phyloP scores from a whole-genome alignment of 2,329 filamentous ascomycete genomes.

The Metarhizium album region DNA sequence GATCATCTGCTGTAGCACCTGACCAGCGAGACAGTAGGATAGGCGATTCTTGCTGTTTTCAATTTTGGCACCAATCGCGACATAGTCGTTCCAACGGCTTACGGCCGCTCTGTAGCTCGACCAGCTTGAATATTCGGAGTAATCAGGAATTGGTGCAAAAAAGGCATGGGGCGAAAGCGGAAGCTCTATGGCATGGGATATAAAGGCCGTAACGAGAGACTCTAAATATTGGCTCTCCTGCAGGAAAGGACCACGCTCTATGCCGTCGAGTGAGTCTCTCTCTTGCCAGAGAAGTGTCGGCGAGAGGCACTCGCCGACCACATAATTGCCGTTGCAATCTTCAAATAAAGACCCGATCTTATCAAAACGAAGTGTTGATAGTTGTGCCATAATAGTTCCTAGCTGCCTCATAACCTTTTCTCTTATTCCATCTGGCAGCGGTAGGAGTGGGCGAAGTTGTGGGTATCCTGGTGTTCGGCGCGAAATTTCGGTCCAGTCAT shows the following conservation, averaged over 20 bases:
- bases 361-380: slow-evolving; percentile 11
- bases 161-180: slow-evolving; percentile 15
- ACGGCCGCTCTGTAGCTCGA: slow-evolving; percentile 9
- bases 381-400: slow-evolving; percentile 8
- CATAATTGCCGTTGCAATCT: slow-evolving; percentile 7
- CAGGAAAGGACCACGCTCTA: slow-evolving; percentile 17
- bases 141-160: slow-evolving; percentile 18
- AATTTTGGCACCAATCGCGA: slow-evolving; percentile 13
- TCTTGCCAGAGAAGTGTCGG: slow-evolving; percentile 13
- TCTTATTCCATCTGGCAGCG: slow-evolving; percentile 3
- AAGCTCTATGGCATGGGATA: slow-evolving; percentile 15
- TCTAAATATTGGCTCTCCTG: slow-evolving; percentile 15
- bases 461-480: slow-evolving; percentile 9
- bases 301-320: slow-evolving; percentile 14
- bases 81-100: slow-evolving; percentile 9
- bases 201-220: slow-evolving; percentile 15
- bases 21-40: slow-evolving; percentile 12
- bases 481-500: slow-evolving; percentile 11
- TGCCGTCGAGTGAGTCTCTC: slow-evolving; percentile 11
- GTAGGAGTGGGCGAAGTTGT: slow-evolving; percentile 7
- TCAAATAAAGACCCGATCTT: slow-evolving; percentile 16
- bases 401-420: slow-evolving; percentile 13
- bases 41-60: slow-evolving; percentile 16
- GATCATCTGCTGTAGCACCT: slow-evolving; percentile 15
- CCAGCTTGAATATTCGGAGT: slow-evolving; percentile 12